These are phyloP conservation scores for Hawksworthiomyces lignivorus DNA, from an alignment of 2,329 filamentous ascomycete species.

Conservation along the genomic window DNA sequence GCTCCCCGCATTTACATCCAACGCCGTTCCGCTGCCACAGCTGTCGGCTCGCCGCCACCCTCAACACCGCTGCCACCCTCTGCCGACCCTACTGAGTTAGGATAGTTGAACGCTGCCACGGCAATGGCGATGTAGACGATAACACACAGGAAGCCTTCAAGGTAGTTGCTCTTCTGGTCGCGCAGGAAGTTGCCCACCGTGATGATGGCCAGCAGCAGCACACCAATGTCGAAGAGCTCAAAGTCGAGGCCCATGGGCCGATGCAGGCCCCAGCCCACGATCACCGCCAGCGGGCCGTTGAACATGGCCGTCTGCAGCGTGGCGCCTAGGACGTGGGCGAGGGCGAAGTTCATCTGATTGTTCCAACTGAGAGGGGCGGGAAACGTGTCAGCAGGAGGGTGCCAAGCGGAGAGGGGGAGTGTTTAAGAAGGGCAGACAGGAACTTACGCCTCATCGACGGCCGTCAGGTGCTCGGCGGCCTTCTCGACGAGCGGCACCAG, in stretches of 20 bases:
- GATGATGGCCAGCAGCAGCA: slow-evolving; percentile 76
- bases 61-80: neutral
- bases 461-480: slow-evolving; percentile 75
- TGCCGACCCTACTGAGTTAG: slow-evolving; percentile 6
- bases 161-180: slow-evolving; percentile 83
- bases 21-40: too few species aligned
- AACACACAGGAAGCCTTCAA: slow-evolving; percentile 77
- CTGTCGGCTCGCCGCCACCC: neutral
- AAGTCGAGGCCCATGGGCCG: slow-evolving; percentile 74
- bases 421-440: too few species aligned
- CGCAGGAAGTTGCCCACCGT: slow-evolving; percentile 82
- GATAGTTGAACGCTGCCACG: slow-evolving; percentile 29
- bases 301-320: slow-evolving; percentile 86
- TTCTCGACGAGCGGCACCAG: slow-evolving; percentile 79
- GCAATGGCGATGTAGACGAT: slow-evolving; percentile 56
- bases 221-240: slow-evolving; percentile 75
- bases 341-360: slow-evolving; percentile 75
- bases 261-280: slow-evolving; percentile 72
- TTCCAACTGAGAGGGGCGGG: slow-evolving; percentile 43
- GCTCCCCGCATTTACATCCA: too few species aligned
- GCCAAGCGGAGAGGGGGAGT: neutral
- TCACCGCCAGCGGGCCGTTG: slow-evolving; percentile 74
- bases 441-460: slow-evolving; percentile 63
- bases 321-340: slow-evolving; percentile 78
- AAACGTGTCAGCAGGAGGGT: neutral